Evolutionary conservation across 2,329 filamentous ascomycete species (phyloP), one percentile per base, ranked within the genome.

Genomic region (Clarireedia homoeocarpa): DNA sequence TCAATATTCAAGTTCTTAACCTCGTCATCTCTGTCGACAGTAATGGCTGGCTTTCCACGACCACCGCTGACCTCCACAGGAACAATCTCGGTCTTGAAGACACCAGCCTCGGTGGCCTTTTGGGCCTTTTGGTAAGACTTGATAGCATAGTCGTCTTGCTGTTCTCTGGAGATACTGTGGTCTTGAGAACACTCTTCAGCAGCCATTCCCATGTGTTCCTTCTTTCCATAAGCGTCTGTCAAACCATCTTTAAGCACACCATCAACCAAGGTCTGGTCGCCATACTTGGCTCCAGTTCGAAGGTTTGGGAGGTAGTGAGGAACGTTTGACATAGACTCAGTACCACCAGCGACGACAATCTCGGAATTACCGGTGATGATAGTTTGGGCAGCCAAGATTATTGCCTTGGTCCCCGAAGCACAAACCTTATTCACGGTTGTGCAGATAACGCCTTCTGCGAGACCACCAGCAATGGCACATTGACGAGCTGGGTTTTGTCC

Each of bases 391-490:
- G 88, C 94, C 59, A 99, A 81, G 63, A 96, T 90, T 70, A 99
- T 86, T 65, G 94, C 89, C 80, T 99, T 99, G 71, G 96, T 78
- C 46, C 87, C 86, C 9, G 91, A 96, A 62, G 94, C 94, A 81
- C 94, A 99, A 71, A 99, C 94, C 79, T 99, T 99, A 86, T 99
- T 99, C 70, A 99, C 83, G 52, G 91, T 95, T 47, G 94, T 99
- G 75, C 86, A 88, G 65, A 95, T 82, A 62, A 88, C 88, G 54
- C 81, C 80, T 62, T 95, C 80, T 54, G 84, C 76, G 62, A 99
- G 88, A 61, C 94, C 94, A 68, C 90, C 94, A 67, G 85, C 83
- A 69, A 99, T 82, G 67, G 91, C 90, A 74, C 89, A 95, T 77
- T 99, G 94, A 69, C 94, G 86, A 65, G 94, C 91, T 63, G 95